Conservation (phyloP, 2,329 filamentous ascomycete genomes). For the Diplodia intermedia region DNA sequence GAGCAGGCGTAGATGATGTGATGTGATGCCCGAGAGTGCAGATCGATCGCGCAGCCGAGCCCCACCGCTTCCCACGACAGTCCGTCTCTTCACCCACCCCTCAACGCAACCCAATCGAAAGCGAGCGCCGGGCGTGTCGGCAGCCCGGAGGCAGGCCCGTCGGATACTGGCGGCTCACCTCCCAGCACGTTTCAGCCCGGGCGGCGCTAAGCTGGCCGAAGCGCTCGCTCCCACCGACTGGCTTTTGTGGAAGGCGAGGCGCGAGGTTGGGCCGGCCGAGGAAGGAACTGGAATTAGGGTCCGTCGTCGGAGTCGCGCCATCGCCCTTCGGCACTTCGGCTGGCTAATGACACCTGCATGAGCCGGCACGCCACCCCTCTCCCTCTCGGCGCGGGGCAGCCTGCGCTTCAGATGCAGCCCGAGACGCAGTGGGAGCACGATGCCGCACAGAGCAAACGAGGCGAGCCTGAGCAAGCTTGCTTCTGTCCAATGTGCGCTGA, state of each 20-base stretch:
- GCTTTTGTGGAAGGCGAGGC: neutral
- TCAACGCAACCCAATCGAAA: neutral
- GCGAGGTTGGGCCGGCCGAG: constrained; percentile 20
- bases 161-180: neutral
- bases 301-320: neutral
- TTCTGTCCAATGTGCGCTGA: neutral
- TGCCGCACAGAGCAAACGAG: neutral
- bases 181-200: neutral
- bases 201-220: neutral
- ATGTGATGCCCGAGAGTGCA: neutral
- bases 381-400: neutral
- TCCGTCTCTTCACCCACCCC: neutral
- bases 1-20: neutral
- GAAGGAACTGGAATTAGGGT: neutral
- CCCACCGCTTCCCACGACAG: neutral
- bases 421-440: neutral
- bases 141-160: neutral
- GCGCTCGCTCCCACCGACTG: neutral
- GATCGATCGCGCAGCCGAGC: neutral
- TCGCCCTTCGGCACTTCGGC: constrained; percentile 21
- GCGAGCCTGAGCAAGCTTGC: neutral
- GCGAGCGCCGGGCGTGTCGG: neutral
- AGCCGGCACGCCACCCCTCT: neutral
- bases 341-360: neutral
- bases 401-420: neutral